A percentile compares a stretch with the other conserved stretches of the same genome.
Evolutionary conservation across 768 basidiomycete genomes (phyloP).

Genomic region (Tylopilus sp.): DNA sequence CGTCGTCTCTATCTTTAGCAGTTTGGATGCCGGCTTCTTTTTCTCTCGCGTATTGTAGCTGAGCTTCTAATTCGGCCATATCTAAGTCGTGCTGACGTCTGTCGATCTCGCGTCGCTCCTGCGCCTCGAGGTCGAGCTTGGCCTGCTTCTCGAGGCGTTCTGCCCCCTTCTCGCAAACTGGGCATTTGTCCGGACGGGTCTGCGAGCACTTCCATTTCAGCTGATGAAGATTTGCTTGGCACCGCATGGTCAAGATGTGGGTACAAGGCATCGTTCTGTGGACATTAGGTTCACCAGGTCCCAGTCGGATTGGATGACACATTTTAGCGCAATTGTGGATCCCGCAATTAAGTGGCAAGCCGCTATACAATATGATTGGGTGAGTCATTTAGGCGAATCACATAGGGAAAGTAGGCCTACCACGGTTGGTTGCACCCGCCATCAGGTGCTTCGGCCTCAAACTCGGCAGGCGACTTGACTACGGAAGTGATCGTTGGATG

Average conservation of each 20-base stretch:
- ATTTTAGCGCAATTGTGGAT: conserved; percentile 54
- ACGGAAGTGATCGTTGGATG: conserved; percentile 43
- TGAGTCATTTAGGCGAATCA: neutral
- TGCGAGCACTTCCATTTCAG: conserved; percentile 43
- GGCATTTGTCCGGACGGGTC: conserved; percentile 36
- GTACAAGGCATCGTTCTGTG: conserved; percentile 40
- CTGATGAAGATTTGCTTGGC: conserved; percentile 42
- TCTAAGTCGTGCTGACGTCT: conserved; percentile 36
- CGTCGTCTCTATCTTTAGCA: conserved; percentile 11
- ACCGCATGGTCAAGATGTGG: conserved; percentile 35
- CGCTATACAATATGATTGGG: conserved; percentile 38
- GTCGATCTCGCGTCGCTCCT: conserved; percentile 45
- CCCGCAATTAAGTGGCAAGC: conserved; percentile 44
- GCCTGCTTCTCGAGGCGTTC: conserved; percentile 39
- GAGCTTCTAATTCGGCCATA: conserved; percentile 12
- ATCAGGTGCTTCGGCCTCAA: conserved; percentile 49
- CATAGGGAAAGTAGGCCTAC: conserved; percentile 32
- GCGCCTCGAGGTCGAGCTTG: conserved; percentile 37
- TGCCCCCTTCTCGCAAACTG: conserved; percentile 43
- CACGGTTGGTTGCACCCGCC: conserved; percentile 62
- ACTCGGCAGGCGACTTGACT: conserved; percentile 43
- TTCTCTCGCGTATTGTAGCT: conserved; percentile 7
- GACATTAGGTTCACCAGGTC: conserved; percentile 36
- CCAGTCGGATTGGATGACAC: conserved; percentile 56
- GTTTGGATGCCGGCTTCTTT: conserved; percentile 8